Evolutionary conservation across 768 basidiomycete species (phyloP).

Genomic region (Tremella fuciformis): DNA sequence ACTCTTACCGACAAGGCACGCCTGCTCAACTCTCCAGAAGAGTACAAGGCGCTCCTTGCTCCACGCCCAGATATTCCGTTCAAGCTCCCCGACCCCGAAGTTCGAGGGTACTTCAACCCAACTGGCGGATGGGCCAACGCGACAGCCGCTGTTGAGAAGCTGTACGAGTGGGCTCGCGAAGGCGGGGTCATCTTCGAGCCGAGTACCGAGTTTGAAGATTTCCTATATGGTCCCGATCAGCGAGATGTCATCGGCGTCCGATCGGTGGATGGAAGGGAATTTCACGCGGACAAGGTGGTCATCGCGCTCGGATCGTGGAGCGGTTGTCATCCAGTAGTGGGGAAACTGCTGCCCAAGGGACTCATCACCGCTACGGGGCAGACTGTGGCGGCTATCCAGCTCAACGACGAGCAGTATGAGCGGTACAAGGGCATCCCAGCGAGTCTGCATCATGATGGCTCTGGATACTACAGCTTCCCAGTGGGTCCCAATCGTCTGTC

Average conservation of each 20-base stretch:
- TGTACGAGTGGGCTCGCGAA: slow-evolving; percentile 11
- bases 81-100: neutral
- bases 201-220: slow-evolving; percentile 11
- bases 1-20: slow-evolving; percentile 3
- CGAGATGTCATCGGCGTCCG: slow-evolving; percentile 19
- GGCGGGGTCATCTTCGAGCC: slow-evolving; percentile 18
- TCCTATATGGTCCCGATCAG: neutral
- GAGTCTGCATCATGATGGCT: slow-evolving; percentile 16
- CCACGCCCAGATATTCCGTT: slow-evolving; percentile 3
- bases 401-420: slow-evolving; percentile 12
- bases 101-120: slow-evolving; percentile 23
- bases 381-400: slow-evolving; percentile 19
- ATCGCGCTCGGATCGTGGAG: slow-evolving; percentile 26
- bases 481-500: slow-evolving; percentile 9
- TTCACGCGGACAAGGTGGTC: slow-evolving; percentile 21
- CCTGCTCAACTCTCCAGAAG: slow-evolving; percentile 11
- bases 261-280: slow-evolving; percentile 19
- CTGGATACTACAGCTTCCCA: slow-evolving; percentile 25
- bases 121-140: slow-evolving; percentile 28
- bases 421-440: slow-evolving; percentile 26
- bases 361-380: slow-evolving; percentile 20
- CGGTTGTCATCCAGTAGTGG: slow-evolving; percentile 10
- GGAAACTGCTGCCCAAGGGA: slow-evolving; percentile 19
- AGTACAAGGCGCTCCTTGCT: slow-evolving; percentile 10
- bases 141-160: slow-evolving; percentile 16